phyloP scores from a whole-genome alignment of 495 filamentous ascomycete species.

The Tuber umbilicatum region DNA sequence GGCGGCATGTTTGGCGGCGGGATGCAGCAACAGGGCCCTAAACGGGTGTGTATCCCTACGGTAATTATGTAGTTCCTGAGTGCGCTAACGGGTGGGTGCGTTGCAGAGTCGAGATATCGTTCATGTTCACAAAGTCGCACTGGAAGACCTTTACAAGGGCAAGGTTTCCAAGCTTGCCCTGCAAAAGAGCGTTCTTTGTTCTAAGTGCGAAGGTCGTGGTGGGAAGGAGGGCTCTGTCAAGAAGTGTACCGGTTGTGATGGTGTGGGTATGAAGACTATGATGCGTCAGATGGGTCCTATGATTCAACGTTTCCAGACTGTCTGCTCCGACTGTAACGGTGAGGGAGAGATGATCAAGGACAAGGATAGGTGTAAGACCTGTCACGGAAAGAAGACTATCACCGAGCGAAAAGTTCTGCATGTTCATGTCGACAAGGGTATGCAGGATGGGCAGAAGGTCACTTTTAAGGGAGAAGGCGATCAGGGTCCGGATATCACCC shows the following conservation, averaged over 20 bases:
- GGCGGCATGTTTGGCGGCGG: slow-evolving; percentile 81
- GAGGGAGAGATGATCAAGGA: slow-evolving; percentile 95
- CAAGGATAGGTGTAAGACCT: slow-evolving; percentile 91
- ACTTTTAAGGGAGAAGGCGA: slow-evolving; percentile 96
- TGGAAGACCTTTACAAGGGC: slow-evolving; percentile 96
- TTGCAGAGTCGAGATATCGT: slow-evolving; percentile 56
- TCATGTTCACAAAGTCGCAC: slow-evolving; percentile 93
- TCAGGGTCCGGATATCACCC: slow-evolving; percentile 83
- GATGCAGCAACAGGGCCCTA: slow-evolving; percentile 74
- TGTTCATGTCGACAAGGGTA: slow-evolving; percentile 93
- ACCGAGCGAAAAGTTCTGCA: slow-evolving; percentile 97
- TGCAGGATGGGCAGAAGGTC: slow-evolving; percentile 87
- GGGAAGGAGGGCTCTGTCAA: slow-evolving; percentile 96
- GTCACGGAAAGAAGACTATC: slow-evolving; percentile 92
- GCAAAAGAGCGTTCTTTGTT: slow-evolving; percentile 95
- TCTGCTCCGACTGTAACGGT: slow-evolving; percentile 95
- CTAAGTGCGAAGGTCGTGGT: slow-evolving; percentile 88
- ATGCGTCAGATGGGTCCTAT: slow-evolving; percentile 99
- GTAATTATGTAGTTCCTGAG: neutral
- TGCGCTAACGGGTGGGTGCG: slow-evolving; percentile 20
- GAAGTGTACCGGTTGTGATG: slow-evolving; percentile 82
- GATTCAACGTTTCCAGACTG: slow-evolving; percentile 99
- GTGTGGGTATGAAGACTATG: slow-evolving; percentile 98
- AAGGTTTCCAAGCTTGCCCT: slow-evolving; percentile 96
- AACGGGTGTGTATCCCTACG: slow-evolving; percentile 69